Evolutionary conservation across 2,329 filamentous ascomycete species (phyloP).

Genomic region (Clonostachys sp.): DNA sequence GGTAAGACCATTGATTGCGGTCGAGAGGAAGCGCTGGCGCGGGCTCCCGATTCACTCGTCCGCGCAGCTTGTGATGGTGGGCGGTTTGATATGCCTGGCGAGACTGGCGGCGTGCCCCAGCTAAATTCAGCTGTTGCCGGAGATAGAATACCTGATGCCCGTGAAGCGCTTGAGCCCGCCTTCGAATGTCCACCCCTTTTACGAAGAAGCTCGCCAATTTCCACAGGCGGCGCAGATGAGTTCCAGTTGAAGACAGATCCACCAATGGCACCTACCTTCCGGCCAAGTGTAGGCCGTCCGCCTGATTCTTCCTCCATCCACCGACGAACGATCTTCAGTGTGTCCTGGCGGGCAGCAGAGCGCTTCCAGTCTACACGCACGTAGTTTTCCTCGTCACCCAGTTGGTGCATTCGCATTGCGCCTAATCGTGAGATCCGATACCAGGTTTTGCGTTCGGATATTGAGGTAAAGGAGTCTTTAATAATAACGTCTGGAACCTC

Average conservation of each 20-base stretch:
- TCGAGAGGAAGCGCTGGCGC: slow-evolving; percentile 1
- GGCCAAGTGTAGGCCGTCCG: slow-evolving; percentile 36
- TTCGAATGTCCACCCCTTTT: slow-evolving; percentile 13
- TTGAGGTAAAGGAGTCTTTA: slow-evolving; percentile 46
- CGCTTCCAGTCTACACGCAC: slow-evolving; percentile 50
- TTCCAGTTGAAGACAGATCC: slow-evolving; percentile 59
- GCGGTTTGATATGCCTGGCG: background rate
- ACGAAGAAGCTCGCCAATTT: slow-evolving; percentile 31
- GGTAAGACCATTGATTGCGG: background rate
- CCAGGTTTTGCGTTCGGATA: slow-evolving; percentile 59
- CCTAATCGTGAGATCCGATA: slow-evolving; percentile 59
- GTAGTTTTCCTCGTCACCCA: slow-evolving; percentile 56
- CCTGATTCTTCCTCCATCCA: slow-evolving; percentile 65
- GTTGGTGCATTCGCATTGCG: slow-evolving; percentile 51
- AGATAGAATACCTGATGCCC: slow-evolving; percentile 10
- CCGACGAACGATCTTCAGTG: slow-evolving; percentile 52
- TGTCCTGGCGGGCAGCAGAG: slow-evolving; percentile 49
- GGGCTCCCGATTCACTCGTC: background rate
- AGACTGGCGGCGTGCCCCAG: slow-evolving; percentile 14
- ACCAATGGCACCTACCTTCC: slow-evolving; percentile 26
- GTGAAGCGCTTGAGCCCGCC: slow-evolving; percentile 13
- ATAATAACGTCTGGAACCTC: slow-evolving; percentile 40
- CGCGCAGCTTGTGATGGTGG: slow-evolving; percentile 2
- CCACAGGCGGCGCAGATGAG: slow-evolving; percentile 41
- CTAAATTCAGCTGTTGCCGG: slow-evolving; percentile 21